phyloP scores from a whole-genome alignment of 306 rosid species.

The Quercus ilex region DNA sequence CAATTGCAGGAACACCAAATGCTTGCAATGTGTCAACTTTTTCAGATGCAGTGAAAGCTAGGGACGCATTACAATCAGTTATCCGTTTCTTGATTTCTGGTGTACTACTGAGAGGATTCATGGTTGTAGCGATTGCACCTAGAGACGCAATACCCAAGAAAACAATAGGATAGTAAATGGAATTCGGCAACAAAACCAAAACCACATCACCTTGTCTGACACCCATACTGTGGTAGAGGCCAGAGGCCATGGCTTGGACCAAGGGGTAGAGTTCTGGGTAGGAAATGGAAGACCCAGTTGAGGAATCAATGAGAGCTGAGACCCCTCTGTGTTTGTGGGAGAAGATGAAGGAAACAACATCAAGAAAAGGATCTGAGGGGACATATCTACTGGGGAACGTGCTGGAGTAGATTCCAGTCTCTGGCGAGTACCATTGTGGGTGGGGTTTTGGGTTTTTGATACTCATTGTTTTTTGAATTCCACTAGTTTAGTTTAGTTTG shows the following conservation, averaged over 20 bases:
- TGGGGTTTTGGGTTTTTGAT: background rate
- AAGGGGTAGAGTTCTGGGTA: slow-evolving; percentile 51
- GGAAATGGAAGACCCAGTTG: slow-evolving; percentile 57
- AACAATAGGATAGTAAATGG: slow-evolving; percentile 63
- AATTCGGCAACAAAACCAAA: slow-evolving; percentile 66
- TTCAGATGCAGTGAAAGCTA: slow-evolving; percentile 44
- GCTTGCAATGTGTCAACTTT: slow-evolving; percentile 33
- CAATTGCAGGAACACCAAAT: slow-evolving; percentile 46
- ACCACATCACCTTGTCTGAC: slow-evolving; percentile 65
- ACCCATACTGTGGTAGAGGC: slow-evolving; percentile 52
- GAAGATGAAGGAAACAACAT: slow-evolving; percentile 62
- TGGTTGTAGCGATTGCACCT: slow-evolving; percentile 66
- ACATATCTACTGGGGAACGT: slow-evolving; percentile 36
- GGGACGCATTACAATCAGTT: slow-evolving; percentile 42
- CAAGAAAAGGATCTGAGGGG: slow-evolving; percentile 66
- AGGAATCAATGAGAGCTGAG: slow-evolving; percentile 71
- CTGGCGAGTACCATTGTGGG: slow-evolving; percentile 63
- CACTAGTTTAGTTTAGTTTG: background rate
- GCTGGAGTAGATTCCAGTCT: slow-evolving; percentile 60
- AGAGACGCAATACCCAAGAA: slow-evolving; percentile 49
- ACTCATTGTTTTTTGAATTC: background rate
- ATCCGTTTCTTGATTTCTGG: slow-evolving; percentile 55
- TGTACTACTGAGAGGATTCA: slow-evolving; percentile 62
- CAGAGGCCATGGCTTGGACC: slow-evolving; percentile 66
- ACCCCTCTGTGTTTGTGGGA: slow-evolving; percentile 56